Evolutionary conservation across 768 basidiomycete species (phyloP), one percentile per base, ranked within the genome.

Genomic region (Phanerodontia chrysosporium): DNA sequence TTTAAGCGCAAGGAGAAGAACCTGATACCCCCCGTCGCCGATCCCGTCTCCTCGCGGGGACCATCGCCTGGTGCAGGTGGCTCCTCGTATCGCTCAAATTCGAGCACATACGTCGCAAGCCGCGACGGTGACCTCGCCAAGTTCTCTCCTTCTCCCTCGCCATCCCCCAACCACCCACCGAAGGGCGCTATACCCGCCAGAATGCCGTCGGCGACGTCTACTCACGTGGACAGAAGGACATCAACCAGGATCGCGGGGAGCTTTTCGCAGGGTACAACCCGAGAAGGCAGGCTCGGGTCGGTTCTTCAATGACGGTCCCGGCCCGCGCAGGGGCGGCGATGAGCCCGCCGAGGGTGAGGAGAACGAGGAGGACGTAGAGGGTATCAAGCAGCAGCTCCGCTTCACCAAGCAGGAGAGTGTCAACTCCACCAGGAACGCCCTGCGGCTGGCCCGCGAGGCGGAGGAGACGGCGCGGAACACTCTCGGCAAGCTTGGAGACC

Each of bases 381-480:
- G 88, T 25, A 98, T 99, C 74, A 98, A 97, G 75, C 85, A 92
- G 66, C 88, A 95, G 73, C 94, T 91, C 60, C 82, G 86, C 58
- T 90, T 83, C 67, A 70, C 89, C 61, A 98, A 99, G 75, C 94
- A 98, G 74, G 95, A 98, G 66, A 89, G 86, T 69, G 87, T 95
- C 49, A 86, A 84, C 56, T 89, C 90, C 16, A 90, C 94, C 0
- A 78, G 95, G 66, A 98, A 98, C 74, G 96, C 96, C 13, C 79
- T 99, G 53, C 82, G 94, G 45, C 80, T 98, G 70, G 96, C 95
- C 39, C 80, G 88, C n/a, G 95, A 98, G 72, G 94, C 96, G 0
- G 96, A 98, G 73, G 96, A 99, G 72, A 96, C 94, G 12, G 96
- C 91, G 32, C 78, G 90, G 46, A 87, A 86, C 59, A 99, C 96